Evolutionary conservation across 1,284 basidiomycete species (phyloP).

Genomic region (Puccinia triticina): DNA sequence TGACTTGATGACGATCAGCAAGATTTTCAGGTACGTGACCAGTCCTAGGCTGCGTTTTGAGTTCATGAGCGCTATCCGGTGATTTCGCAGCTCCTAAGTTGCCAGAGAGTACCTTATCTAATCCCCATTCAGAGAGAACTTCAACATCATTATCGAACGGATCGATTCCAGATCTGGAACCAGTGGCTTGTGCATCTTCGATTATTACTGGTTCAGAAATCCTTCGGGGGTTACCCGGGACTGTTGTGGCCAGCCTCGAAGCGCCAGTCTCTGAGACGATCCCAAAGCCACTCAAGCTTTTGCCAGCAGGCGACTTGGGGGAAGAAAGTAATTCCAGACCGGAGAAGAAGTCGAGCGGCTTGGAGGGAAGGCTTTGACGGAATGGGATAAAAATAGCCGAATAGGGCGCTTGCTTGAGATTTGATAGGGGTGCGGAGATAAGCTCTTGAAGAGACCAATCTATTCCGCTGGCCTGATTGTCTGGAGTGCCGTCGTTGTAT

Average conservation of each 20-base stretch:
- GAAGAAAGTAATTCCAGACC: conserved; percentile 27
- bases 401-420: conserved; percentile 29
- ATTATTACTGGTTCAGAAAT: conserved; percentile 9
- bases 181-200: conserved; percentile 1
- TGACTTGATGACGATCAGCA: conserved; percentile 17
- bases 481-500: conserved; percentile 18
- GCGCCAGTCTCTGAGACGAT: conserved; percentile 25
- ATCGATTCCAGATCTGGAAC: conserved; percentile 3
- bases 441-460: conserved; percentile 34
- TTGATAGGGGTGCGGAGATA: not conserved
- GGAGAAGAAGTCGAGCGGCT: conserved; percentile 40
- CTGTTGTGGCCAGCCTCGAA: not conserved
- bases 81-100: conserved; percentile 1
- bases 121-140: conserved; percentile 42
- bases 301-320: not conserved
- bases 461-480: conserved; percentile 16
- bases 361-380: conserved; percentile 27
- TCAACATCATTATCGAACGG: conserved; percentile 13
- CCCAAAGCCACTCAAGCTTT: conserved; percentile 43
- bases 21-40: not conserved
- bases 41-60: not conserved
- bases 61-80: not conserved
- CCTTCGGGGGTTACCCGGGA: not conserved
- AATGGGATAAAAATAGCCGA: conserved; percentile 51
- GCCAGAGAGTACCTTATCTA: conserved; percentile 39